A percentile compares a stretch with the other conserved stretches of the same genome.
Conservation (phyloP, 2,329 filamentous ascomycete genomes). For the Aspergillus alliaceus region DNA sequence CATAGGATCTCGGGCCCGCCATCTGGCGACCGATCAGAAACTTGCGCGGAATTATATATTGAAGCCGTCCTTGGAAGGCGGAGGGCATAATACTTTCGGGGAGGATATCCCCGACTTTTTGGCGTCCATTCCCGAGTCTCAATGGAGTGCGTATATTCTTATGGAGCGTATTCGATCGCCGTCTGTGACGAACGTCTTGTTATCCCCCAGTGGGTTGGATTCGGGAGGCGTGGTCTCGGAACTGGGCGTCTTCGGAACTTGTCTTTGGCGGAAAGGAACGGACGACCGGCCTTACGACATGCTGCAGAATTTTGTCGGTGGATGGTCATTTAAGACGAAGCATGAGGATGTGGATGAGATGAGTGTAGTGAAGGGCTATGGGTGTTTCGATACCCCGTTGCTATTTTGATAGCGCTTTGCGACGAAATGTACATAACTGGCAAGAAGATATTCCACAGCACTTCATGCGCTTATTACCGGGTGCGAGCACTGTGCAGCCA, state of each 20-base stretch:
- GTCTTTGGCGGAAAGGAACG: constrained; percentile 38
- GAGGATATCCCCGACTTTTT: constrained; percentile 39
- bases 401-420: constrained; percentile 20
- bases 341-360: constrained; percentile 42
- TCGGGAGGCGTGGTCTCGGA: constrained; percentile 44
- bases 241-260: constrained; percentile 44
- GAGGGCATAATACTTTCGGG: constrained; percentile 45
- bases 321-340: constrained; percentile 51
- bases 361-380: too few species aligned
- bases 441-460: too few species aligned
- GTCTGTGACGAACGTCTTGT: constrained; percentile 29
- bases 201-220: constrained; percentile 32
- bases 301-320: constrained; percentile 34
- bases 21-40: constrained; percentile 22
- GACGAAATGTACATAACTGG: too few species aligned
- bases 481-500: too few species aligned
- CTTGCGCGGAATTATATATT: constrained; percentile 33
- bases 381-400: constrained; percentile 46
- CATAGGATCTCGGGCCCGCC: constrained; percentile 26
- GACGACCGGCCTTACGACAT: constrained; percentile 21
- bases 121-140: constrained; percentile 16
- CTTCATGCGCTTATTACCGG: too few species aligned
- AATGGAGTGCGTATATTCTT: constrained; percentile 39
- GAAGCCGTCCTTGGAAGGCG: constrained; percentile 48
- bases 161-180: constrained; percentile 45